Evolutionary conservation across 1,284 basidiomycete genomes (phyloP).

Genomic region (Irpex sp.): DNA sequence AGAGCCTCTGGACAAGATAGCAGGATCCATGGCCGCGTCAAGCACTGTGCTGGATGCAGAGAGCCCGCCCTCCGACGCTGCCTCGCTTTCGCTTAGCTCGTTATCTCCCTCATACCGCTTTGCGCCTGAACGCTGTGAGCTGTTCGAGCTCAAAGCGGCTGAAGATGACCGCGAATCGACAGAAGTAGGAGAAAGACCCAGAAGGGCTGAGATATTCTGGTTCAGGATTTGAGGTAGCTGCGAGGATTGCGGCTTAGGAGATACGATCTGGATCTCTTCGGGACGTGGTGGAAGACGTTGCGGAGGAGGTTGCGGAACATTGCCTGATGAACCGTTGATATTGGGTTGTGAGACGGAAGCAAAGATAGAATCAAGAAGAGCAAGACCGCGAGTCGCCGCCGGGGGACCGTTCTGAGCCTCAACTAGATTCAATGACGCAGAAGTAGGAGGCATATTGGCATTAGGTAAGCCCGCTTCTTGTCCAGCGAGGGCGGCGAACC

Average conservation of each 20-base stretch:
- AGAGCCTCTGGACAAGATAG: constrained; percentile 25
- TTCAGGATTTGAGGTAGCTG: constrained; percentile 54
- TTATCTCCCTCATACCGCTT: constrained; percentile 57
- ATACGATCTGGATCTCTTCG: constrained; percentile 30
- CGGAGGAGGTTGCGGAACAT: constrained; percentile 5
- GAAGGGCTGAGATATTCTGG: constrained; percentile 55
- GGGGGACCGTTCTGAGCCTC: constrained; percentile 8
- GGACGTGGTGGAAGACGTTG: constrained; percentile 21
- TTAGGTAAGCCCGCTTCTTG: background rate
- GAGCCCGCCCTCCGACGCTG: constrained; percentile 34
- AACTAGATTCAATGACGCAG: constrained; percentile 4
- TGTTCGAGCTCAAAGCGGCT: constrained; percentile 38
- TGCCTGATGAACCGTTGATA: constrained; percentile 7
- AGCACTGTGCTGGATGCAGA: constrained; percentile 41
- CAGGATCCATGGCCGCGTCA: constrained; percentile 31
- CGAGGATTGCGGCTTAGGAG: constrained; percentile 44
- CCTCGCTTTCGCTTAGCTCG: constrained; percentile 30
- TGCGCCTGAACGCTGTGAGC: constrained; percentile 37
- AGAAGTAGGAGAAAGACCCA: constrained; percentile 39
- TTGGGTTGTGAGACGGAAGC: constrained; percentile 38
- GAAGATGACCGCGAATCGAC: constrained; percentile 45
- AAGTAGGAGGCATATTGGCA: background rate
- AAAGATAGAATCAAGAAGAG: constrained; percentile 49
- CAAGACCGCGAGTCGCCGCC: constrained; percentile 32
- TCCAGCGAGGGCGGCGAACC: constrained; percentile 21